Evolutionary conservation across 495 filamentous ascomycete species (phyloP).

Genomic region (Bombardia bombarda): DNA sequence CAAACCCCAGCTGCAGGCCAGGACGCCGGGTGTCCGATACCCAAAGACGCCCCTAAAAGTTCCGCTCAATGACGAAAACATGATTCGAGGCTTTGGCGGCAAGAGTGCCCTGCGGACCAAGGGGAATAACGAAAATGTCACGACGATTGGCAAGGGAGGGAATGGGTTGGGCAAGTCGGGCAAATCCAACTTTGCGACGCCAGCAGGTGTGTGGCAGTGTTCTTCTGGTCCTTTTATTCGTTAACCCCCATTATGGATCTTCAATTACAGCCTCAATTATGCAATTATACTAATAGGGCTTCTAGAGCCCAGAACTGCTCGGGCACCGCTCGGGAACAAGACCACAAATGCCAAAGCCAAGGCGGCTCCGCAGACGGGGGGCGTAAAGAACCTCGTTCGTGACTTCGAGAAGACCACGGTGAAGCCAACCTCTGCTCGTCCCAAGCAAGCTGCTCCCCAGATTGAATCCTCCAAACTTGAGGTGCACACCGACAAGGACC

Average conservation of each 20-base stretch:
- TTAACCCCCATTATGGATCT: too few species aligned
- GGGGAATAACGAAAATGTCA: conserved; percentile 55
- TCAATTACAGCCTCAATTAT: too few species aligned
- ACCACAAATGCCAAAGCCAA: conserved; percentile 90
- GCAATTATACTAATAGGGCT: too few species aligned
- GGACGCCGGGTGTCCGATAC: conserved; percentile 68
- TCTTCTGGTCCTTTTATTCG: too few species aligned
- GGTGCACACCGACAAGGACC: conserved; percentile 28
- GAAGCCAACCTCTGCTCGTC: conserved; percentile 25
- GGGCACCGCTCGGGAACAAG: conserved; percentile 83
- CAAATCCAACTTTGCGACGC: conserved; percentile 60
- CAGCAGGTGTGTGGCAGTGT: conserved; percentile 33
- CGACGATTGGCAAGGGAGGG: conserved; percentile 47
- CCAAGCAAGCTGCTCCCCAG: conserved; percentile 34
- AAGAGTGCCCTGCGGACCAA: conserved; percentile 52
- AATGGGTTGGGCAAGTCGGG: conserved; percentile 42
- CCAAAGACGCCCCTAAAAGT: conserved; percentile 82
- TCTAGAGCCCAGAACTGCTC: conserved; percentile 52
- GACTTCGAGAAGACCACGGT: conserved; percentile 34
- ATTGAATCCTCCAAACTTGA: conserved; percentile 37
- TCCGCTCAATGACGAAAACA: conserved; percentile 82
- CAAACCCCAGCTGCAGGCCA: conserved; percentile 67
- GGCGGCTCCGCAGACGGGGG: conserved; percentile 48
- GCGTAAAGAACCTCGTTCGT: conserved; percentile 32
- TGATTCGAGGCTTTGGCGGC: conserved; percentile 47